These are phyloP conservation scores for Fraxinus sp. DNA, from an alignment of 305 asterid genomes.

Conservation along the genomic window DNA sequence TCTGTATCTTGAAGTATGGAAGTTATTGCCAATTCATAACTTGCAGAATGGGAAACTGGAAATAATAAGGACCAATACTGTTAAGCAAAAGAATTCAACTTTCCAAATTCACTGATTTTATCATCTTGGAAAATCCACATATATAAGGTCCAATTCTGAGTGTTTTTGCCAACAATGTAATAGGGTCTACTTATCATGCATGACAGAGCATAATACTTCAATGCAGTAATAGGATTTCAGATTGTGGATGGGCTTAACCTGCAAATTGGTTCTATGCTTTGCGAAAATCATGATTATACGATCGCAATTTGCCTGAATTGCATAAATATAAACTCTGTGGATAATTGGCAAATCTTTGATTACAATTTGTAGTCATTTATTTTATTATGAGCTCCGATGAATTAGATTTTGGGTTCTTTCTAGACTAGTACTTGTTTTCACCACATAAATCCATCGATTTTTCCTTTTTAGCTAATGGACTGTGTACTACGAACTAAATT, in stretches of 20 bases:
- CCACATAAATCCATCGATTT: background rate
- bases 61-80: background rate
- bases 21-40: background rate
- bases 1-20: background rate
- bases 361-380: background rate
- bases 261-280: background rate
- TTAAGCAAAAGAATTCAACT: background rate
- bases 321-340: background rate
- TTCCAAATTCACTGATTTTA: too few relatives aligned
- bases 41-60: background rate
- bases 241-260: background rate
- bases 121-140: background rate
- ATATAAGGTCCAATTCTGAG: background rate
- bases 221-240: background rate
- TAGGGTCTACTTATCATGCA: background rate
- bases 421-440: background rate
- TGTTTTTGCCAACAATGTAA: background rate
- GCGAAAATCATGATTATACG: background rate
- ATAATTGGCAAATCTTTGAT: background rate
- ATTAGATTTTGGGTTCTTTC: background rate
- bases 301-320: background rate
- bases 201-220: background rate
- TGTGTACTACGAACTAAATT: background rate
- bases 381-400: background rate
- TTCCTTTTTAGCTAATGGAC: background rate